Evolutionary conservation across 768 basidiomycete genomes (phyloP).

Genomic region (Boletus pseudo-olivaceus): DNA sequence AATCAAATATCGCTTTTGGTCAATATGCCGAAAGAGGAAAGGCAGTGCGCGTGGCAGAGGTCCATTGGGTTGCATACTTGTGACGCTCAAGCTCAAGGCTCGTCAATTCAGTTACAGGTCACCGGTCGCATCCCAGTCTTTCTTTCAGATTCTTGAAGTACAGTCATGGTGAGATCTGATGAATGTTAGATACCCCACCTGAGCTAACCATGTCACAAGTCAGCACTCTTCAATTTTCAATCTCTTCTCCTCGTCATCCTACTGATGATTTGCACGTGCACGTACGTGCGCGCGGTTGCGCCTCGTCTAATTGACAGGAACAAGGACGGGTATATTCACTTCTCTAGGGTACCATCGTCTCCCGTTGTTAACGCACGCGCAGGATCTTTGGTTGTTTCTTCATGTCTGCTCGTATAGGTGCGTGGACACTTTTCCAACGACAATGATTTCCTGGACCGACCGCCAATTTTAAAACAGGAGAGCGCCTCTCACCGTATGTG

Average conservation of each 20-base stretch:
- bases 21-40: neutral
- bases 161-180: slow-evolving; percentile 17
- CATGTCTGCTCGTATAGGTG: slow-evolving; percentile 95
- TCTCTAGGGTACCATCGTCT: neutral
- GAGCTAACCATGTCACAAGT: slow-evolving; percentile 41
- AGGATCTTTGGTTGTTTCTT: slow-evolving; percentile 92
- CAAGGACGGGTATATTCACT: slow-evolving; percentile 74
- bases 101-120: neutral
- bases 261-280: slow-evolving; percentile 94
- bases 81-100: too few relatives aligned
- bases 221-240: slow-evolving; percentile 97
- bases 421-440: slow-evolving; percentile 20
- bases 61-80: neutral
- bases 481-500: slow-evolving; percentile 94
- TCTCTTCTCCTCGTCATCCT: slow-evolving; percentile 91
- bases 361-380: neutral
- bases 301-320: slow-evolving; percentile 91
- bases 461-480: slow-evolving; percentile 51
- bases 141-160: neutral
- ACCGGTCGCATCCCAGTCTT: neutral
- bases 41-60: neutral
- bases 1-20: neutral
- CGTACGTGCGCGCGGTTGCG: slow-evolving; percentile 87
- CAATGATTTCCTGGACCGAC: neutral
- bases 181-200: neutral